Conservation (phyloP, 345 rosid genomes). For the Pistacia integerrima region DNA sequence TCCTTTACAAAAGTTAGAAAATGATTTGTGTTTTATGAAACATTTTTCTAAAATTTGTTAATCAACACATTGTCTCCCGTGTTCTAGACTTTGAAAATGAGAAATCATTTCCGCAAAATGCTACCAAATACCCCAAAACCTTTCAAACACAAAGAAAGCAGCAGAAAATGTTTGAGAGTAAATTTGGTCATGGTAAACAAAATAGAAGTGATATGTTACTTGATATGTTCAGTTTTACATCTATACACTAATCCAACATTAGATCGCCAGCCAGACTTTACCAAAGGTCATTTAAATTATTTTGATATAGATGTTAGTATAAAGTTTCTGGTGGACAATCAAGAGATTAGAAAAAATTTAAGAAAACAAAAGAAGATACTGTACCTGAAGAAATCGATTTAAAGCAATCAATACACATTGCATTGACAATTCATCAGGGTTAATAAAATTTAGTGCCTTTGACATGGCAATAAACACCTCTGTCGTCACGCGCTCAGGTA, state of each 20-base stretch:
- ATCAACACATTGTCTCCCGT: too few relatives aligned
- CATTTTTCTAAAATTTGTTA: too few relatives aligned
- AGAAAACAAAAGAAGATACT: not conserved
- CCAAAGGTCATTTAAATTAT: not conserved
- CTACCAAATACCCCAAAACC: not conserved
- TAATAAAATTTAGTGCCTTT: slow-evolving; percentile 92
- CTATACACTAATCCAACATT: not conserved
- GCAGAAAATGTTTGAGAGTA: not conserved
- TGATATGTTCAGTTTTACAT: slow-evolving; percentile 7
- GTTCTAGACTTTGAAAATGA: too few relatives aligned
- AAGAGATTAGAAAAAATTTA: not conserved
- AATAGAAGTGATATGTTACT: not conserved
- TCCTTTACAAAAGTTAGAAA: too few relatives aligned
- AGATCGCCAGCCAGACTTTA: not conserved
- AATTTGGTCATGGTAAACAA: slow-evolving; percentile 11
- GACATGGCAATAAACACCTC: slow-evolving; percentile 99
- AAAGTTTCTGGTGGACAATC: not conserved
- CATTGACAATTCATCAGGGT: slow-evolving; percentile 96
- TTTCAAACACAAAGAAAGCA: not conserved
- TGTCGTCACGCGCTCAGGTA: slow-evolving; percentile 89
- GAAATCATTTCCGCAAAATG: too few relatives aligned
- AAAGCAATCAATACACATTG: slow-evolving; percentile 90
- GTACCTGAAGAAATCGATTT: slow-evolving; percentile 95
- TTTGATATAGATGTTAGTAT: not conserved
- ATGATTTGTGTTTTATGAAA: too few relatives aligned